Percentiles rank a stretch among this genome's conserved stretches.
Evolutionary conservation across 2,329 filamentous ascomycete species (phyloP).

Genomic region (Ceratocystis ficicola): DNA sequence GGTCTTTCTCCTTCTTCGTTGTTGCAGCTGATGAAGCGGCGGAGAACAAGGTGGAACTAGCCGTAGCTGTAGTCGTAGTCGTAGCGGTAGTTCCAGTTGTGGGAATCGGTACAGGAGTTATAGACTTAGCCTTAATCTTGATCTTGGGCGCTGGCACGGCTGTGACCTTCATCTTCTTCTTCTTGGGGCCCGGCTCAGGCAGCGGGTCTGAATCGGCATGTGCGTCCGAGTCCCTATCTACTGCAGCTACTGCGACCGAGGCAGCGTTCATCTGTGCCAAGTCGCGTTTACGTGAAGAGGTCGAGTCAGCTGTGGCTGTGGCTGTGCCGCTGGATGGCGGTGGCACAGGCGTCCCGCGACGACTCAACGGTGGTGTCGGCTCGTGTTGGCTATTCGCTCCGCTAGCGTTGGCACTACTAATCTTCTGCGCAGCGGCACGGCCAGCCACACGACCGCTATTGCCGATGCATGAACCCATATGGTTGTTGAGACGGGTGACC

Average conservation of each 20-base stretch:
- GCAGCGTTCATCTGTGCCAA: slow-evolving; percentile 41
- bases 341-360: slow-evolving; percentile 49
- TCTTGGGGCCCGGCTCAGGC: slow-evolving; percentile 36
- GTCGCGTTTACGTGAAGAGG: slow-evolving; percentile 46
- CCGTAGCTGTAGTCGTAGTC: background rate
- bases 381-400: slow-evolving; percentile 40
- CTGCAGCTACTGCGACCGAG: slow-evolving; percentile 36
- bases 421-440: slow-evolving; percentile 49
- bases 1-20: slow-evolving; percentile 37
- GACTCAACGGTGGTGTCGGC: slow-evolving; percentile 48
- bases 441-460: slow-evolving; percentile 53
- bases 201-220: slow-evolving; percentile 5
- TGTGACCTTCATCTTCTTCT: slow-evolving; percentile 45
- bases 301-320: slow-evolving; percentile 35
- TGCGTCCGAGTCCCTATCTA: slow-evolving; percentile 27
- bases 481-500: slow-evolving; percentile 53
- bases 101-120: slow-evolving; percentile 21
- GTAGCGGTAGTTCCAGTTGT: slow-evolving; percentile 21
- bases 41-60: background rate
- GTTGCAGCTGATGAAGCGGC: slow-evolving; percentile 15
- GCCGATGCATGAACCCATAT: slow-evolving; percentile 56
- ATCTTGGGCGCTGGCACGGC: slow-evolving; percentile 27
- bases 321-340: background rate
- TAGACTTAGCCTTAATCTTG: slow-evolving; percentile 45
- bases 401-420: slow-evolving; percentile 42